Conservation (phyloP, 106 monocot genomes). For the Apostasia shenzhenica region DNA sequence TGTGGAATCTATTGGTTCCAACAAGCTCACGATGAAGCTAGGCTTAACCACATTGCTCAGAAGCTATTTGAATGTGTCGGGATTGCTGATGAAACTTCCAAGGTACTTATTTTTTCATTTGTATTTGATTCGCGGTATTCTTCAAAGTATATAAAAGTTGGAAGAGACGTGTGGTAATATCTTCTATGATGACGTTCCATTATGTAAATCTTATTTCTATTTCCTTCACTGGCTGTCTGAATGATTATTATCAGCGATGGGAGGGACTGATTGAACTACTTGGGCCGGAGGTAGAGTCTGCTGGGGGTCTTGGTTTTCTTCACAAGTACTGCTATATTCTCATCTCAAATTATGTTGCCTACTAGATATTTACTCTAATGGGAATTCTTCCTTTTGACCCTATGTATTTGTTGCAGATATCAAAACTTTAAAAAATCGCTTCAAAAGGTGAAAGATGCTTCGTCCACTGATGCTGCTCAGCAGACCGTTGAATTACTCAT, state of each 20-base stretch:
- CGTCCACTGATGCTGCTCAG: conserved; percentile 32
- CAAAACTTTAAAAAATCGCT: conserved; percentile 89
- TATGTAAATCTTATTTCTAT: background rate
- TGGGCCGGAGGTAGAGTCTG: conserved; percentile 69
- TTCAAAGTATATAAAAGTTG: background rate
- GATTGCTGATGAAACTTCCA: conserved; percentile 79
- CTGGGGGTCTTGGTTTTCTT: conserved; percentile 93
- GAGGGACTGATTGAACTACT: conserved; percentile 92
- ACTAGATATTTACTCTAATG: no score
- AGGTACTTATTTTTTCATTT: conserved; percentile 29
- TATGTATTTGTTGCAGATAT: conserved; percentile 43
- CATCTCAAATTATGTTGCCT: background rate
- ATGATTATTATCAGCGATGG: conserved; percentile 67
- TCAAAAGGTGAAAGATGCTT: conserved; percentile 39
- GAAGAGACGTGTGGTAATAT: background rate
- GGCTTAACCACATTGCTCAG: conserved; percentile 77
- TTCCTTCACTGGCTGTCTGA: background rate
- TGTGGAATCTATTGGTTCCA: conserved; percentile 94
- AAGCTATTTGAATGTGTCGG: conserved; percentile 83
- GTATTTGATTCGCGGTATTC: background rate
- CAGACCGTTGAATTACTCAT: conserved; percentile 63
- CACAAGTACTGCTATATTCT: conserved; percentile 49
- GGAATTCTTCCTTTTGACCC: no score
- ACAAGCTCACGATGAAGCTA: conserved; percentile 72
- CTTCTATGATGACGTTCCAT: background rate